Base-by-base conservation (phyloP, 768 basidiomycete genomes). In the Clathrus columnatus region DNA sequence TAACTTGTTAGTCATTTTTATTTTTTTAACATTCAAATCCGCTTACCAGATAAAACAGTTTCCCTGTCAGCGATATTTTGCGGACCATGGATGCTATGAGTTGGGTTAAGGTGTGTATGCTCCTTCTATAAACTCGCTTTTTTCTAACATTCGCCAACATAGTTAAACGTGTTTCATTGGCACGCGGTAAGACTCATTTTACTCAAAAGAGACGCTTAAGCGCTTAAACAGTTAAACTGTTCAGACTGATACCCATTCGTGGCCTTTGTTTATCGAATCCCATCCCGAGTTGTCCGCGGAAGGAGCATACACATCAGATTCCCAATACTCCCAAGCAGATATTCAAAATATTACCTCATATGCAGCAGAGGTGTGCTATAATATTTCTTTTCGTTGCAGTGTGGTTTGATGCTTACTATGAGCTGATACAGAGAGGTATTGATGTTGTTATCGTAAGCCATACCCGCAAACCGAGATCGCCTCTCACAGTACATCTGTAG, bases 101-200 rank as follows among this genome's bases (percentile, higher is more conserved):
- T 14, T 62, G 66, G 57, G 67, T 65, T 60, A 74, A 73, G 61
- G 63, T 64, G 26, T 26, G 57, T 36, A 11, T 4, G 36, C 36
- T 44, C 10, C n/a, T 36, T 27, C 24, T 29, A 32, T 50, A 17
- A 17, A 21, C 11, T n/a, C 8, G n/a, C 29, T 27, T 16, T 47
- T 16, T 7, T 20, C 8, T 24, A 20, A 20, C 10, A 41, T 48
- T 18, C 23, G 7, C 43, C 16, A 5, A 20, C 24, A 0, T 23
- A 67, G 64, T 59, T 73, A 44, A 70, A 70, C 61, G 63, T 64
- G 20, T 69, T 73, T 44, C 72, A 73, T 46, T 73, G 70, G 72
- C 73, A 74, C 60, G 64, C 70, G 36, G 51, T 53, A 21, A 42
- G 51, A 65, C 65, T n/a, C n/a, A 26, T 70, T 72, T 65, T 64